phyloP scores from a whole-genome alignment of 192 early-diverging fungal species.

The Paraglomus brasilianum region DNA sequence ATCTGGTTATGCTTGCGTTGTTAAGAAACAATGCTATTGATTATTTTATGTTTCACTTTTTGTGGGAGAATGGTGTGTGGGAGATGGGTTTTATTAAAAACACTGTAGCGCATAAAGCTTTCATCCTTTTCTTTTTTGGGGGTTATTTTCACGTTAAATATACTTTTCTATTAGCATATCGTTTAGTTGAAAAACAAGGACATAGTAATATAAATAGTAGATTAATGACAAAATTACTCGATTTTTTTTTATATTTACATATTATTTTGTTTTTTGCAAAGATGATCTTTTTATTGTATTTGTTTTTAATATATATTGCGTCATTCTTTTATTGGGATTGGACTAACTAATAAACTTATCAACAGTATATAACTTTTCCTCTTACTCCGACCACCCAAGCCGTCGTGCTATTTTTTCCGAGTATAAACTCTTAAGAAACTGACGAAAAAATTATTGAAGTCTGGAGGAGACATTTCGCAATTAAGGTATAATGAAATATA shows the following conservation, averaged over 20 bases:
- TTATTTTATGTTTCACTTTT: slow-evolving; percentile 1
- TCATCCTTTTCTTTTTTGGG: neutral
- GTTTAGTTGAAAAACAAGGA: slow-evolving; percentile 7
- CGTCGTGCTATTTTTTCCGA: no score
- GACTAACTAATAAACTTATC: slow-evolving; percentile 21
- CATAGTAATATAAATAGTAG: no score
- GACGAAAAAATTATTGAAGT: no score
- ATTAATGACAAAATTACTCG: slow-evolving; percentile 1
- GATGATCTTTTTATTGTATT: slow-evolving; percentile 3
- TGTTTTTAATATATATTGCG: slow-evolving; percentile 4
- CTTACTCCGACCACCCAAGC: no score
- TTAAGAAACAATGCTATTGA: slow-evolving; percentile 12
- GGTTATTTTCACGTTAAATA: neutral
- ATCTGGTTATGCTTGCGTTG: neutral
- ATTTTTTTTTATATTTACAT: slow-evolving; percentile 2
- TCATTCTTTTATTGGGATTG: slow-evolving; percentile 16
- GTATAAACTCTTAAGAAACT: no score
- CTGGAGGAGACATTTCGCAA: no score
- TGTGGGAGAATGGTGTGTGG: slow-evolving; percentile 10
- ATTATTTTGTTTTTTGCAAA: slow-evolving; percentile 1
- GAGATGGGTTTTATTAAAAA: no score
- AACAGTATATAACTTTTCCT: slow-evolving; percentile 21
- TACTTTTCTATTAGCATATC: slow-evolving; percentile 9
- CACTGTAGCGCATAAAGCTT: neutral
- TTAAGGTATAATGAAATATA: no score